phyloP scores from a whole-genome alignment of 78 protist genomes.

The Dictyostelium firmibasis region DNA sequence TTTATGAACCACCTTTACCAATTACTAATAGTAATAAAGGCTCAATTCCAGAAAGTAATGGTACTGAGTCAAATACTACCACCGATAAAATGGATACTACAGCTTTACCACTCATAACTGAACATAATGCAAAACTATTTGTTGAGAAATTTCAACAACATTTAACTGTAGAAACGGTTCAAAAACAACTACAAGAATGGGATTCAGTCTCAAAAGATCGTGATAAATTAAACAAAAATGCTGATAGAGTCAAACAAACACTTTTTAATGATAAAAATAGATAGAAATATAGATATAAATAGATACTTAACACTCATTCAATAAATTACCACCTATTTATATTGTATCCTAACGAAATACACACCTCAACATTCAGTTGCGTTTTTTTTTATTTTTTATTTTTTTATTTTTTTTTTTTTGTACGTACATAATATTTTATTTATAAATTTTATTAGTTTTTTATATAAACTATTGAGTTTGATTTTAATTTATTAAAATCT shows the following conservation, averaged over 20 bases:
- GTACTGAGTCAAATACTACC: neutral
- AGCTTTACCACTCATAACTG: neutral
- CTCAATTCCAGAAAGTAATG: neutral
- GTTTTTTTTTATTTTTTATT: neutral
- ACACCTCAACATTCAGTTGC: too few relatives aligned
- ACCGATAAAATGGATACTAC: neutral
- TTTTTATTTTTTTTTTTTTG: neutral
- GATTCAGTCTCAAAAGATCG: constrained; percentile 18
- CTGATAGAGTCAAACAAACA: constrained; percentile 10
- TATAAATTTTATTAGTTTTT: too few relatives aligned
- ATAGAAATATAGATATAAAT: neutral
- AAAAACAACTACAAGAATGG: constrained; percentile 24
- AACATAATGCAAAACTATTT: neutral
- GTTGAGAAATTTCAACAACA: neutral
- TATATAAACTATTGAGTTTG: neutral
- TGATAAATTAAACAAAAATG: constrained; percentile 36
- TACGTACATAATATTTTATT: too few relatives aligned
- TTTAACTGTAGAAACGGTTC: constrained; percentile 14
- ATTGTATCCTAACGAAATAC: too few relatives aligned
- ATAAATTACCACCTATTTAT: too few relatives aligned
- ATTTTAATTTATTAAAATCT: neutral
- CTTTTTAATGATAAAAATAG: neutral
- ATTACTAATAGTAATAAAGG: neutral
- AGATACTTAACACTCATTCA: too few relatives aligned
- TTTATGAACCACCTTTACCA: neutral